phyloP scores from a whole-genome alignment of 2,329 filamentous ascomycete genomes.

The Xylariales sp. region DNA sequence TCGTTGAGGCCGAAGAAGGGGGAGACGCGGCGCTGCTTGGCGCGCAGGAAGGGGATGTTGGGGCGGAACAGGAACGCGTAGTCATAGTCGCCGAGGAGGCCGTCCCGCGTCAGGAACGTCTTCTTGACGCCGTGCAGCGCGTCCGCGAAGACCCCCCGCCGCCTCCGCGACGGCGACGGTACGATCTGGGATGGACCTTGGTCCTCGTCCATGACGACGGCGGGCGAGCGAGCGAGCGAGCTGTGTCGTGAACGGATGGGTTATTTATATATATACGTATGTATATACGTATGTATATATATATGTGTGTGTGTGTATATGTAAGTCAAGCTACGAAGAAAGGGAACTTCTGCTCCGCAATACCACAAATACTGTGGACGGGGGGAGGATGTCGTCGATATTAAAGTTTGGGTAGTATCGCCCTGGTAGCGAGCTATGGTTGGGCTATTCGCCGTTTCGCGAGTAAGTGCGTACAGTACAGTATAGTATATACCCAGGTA shows the following conservation, averaged over 20 bases:
- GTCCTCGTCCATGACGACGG: constrained; percentile 64
- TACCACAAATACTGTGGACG: too few species aligned
- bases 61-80: constrained; percentile 88
- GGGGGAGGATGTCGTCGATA: too few species aligned
- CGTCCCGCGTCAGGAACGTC: constrained; percentile 70
- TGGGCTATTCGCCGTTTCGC: background rate
- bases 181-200: constrained; percentile 63
- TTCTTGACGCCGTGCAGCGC: constrained; percentile 51
- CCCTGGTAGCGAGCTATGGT: too few species aligned
- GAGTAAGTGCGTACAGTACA: background rate
- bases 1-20: constrained; percentile 90
- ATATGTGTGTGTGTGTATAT: too few species aligned
- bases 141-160: constrained; percentile 48
- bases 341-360: too few species aligned
- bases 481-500: background rate
- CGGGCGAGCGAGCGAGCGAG: background rate
- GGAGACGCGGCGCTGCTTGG: constrained; percentile 65
- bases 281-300: too few species aligned
- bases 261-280: too few species aligned
- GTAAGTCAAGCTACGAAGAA: too few species aligned
- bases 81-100: constrained; percentile 87
- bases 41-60: constrained; percentile 84
- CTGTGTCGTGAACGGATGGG: background rate
- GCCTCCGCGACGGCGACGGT: constrained; percentile 53
- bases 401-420: constrained; percentile 12